Percentiles rank a stretch among this genome's conserved stretches.
phyloP scores from a whole-genome alignment of 768 basidiomycete species.

The Dentipellis sp. region DNA sequence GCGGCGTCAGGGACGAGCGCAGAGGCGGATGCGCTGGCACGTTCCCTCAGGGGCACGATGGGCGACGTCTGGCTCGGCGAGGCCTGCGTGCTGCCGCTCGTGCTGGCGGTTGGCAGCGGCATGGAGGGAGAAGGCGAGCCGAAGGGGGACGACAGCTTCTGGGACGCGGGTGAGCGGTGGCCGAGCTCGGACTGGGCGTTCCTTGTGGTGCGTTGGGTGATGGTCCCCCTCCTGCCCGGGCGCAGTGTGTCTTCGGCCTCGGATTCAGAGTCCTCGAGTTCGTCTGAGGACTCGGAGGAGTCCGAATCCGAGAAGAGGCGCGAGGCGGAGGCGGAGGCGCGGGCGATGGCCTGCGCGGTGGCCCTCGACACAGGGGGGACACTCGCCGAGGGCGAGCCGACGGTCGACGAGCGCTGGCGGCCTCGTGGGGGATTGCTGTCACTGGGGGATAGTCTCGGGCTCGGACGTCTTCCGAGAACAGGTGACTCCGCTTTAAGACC shows the following conservation, averaged over 20 bases:
- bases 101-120: neutral
- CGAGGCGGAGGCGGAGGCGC: conserved; percentile 11
- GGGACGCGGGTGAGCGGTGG: conserved; percentile 10
- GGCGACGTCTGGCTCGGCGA: conserved; percentile 10
- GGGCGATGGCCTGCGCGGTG: neutral
- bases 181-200: conserved; percentile 19
- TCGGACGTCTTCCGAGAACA: neutral
- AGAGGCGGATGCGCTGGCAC: conserved; percentile 51
- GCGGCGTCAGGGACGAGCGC: conserved; percentile 44
- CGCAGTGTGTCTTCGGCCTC: conserved; percentile 24
- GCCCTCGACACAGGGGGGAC: neutral
- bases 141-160: neutral
- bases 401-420: conserved; percentile 6
- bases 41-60: conserved; percentile 23
- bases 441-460: conserved; percentile 6
- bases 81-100: neutral
- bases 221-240: conserved; percentile 25
- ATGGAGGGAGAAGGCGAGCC: conserved; percentile 11
- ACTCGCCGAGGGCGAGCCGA: conserved; percentile 1
- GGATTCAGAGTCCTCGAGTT: conserved; percentile 23
- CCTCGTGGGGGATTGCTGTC: conserved; percentile 1
- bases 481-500: conserved; percentile 1
- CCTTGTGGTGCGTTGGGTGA: conserved; percentile 12
- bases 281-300: conserved; percentile 27
- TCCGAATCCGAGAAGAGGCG: conserved; percentile 22